A percentile compares a stretch with the other conserved stretches of the same genome.
These are phyloP conservation scores for Hyaloscypha finlandica DNA, from an alignment of 495 filamentous ascomycete genomes.

Conservation along the genomic window DNA sequence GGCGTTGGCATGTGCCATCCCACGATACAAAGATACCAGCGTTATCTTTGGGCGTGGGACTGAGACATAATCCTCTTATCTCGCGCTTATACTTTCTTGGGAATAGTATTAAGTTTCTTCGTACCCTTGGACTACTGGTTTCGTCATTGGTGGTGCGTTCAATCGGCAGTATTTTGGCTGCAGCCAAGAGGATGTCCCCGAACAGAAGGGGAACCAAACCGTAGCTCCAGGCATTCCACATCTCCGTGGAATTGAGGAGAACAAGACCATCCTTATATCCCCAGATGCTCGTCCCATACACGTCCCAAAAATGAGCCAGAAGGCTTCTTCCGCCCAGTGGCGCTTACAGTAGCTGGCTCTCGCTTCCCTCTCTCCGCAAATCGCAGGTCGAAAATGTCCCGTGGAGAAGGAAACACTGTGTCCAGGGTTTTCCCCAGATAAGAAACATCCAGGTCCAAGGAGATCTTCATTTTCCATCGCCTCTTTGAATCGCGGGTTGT, in stretches of 20 bases:
- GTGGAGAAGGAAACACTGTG: constrained; percentile 15
- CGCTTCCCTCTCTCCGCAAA: neutral
- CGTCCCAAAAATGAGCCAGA: neutral
- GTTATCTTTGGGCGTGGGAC: constrained; percentile 8
- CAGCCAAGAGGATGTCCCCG: neutral
- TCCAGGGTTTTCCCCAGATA: constrained; percentile 12
- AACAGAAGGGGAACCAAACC: neutral
- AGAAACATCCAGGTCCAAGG: constrained; percentile 12
- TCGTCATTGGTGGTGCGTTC: neutral
- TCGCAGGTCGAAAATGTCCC: neutral
- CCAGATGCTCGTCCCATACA: neutral
- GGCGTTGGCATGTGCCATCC: neutral
- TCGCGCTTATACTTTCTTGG: neutral
- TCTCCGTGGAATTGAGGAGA: constrained; percentile 20
- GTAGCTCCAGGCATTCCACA: neutral
- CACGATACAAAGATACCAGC: neutral
- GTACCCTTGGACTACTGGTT: neutral
- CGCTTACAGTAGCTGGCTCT: neutral
- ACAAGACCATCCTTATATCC: neutral
- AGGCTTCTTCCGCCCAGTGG: constrained; percentile 2
- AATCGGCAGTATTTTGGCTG: neutral
- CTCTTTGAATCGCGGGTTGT: neutral
- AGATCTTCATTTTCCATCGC: constrained; percentile 16
- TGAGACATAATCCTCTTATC: neutral
- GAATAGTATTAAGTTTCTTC: neutral